Conservation (phyloP, 2,329 filamentous ascomycete genomes). For the Byssoonygena ceratinophila region DNA sequence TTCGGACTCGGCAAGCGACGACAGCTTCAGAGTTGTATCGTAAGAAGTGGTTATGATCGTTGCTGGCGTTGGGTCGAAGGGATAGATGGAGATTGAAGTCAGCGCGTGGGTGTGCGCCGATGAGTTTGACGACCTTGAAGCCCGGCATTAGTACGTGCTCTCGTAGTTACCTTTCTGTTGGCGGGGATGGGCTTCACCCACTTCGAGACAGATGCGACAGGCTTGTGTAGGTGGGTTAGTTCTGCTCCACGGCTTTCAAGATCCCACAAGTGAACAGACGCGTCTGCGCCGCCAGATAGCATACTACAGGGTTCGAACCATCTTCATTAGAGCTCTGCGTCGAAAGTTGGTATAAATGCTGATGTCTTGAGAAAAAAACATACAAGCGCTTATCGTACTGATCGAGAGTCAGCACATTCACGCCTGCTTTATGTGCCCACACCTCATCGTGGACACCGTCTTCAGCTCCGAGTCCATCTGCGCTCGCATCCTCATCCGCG, state of each 20-base stretch:
- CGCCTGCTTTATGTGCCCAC: constrained; percentile 62
- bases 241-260: constrained; percentile 51
- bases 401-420: constrained; percentile 70
- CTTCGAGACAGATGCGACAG: constrained; percentile 40
- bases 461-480: not conserved
- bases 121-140: constrained; percentile 23
- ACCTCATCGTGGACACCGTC: constrained; percentile 22
- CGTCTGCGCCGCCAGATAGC: constrained; percentile 75
- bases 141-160: not conserved
- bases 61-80: constrained; percentile 39
- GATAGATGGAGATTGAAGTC: constrained; percentile 40
- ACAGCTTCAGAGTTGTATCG: constrained; percentile 39
- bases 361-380: constrained; percentile 21
- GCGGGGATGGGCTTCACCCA: constrained; percentile 6
- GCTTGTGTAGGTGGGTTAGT: constrained; percentile 43
- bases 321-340: not conserved
- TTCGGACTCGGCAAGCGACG: constrained; percentile 28
- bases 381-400: constrained; percentile 68
- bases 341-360: not conserved
- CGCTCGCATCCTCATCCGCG: constrained; percentile 4
- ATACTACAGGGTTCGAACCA: constrained; percentile 42
- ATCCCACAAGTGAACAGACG: constrained; percentile 77
- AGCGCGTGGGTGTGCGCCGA: constrained; percentile 38
- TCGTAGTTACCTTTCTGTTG: not conserved
- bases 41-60: constrained; percentile 39